These are phyloP conservation scores for Corrigiola litoralis DNA, from an alignment of 179 eudicot genomes.

Conservation along the genomic window DNA sequence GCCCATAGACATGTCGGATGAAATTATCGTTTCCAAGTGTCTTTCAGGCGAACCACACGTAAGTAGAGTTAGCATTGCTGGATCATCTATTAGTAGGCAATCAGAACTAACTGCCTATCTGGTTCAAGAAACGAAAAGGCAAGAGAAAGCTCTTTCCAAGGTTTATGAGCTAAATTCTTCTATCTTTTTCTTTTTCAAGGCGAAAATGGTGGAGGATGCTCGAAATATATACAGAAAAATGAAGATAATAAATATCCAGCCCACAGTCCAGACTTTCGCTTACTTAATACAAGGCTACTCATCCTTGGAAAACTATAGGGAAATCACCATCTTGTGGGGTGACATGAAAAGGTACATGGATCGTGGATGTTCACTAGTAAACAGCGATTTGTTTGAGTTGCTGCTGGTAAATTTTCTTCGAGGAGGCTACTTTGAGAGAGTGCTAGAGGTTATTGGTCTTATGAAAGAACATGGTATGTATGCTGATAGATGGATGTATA, in stretches of 20 bases:
- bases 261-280: slow-evolving; percentile 53
- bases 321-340: slow-evolving; percentile 80
- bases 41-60: slow-evolving; percentile 21
- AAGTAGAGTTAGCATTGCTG: slow-evolving; percentile 7
- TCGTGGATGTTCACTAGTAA: slow-evolving; percentile 29
- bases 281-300: slow-evolving; percentile 52
- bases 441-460: slow-evolving; percentile 56
- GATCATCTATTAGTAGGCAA: slow-evolving; percentile 17
- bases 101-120: slow-evolving; percentile 40
- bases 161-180: slow-evolving; percentile 62
- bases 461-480: slow-evolving; percentile 60
- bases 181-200: slow-evolving; percentile 78
- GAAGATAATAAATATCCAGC: slow-evolving; percentile 51
- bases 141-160: slow-evolving; percentile 19
- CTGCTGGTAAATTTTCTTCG: slow-evolving; percentile 62
- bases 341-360: slow-evolving; percentile 63
- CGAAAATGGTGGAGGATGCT: slow-evolving; percentile 82
- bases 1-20: slow-evolving; percentile 18
- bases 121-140: slow-evolving; percentile 38
- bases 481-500: slow-evolving; percentile 66
- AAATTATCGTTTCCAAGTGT: slow-evolving; percentile 20
- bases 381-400: slow-evolving; percentile 67
- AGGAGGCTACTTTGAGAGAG: slow-evolving; percentile 96
- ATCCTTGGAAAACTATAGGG: slow-evolving; percentile 64
- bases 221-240: slow-evolving; percentile 55